Percentiles rank a stretch among this genome's conserved stretches.
Evolutionary conservation across 176 grass and related monocot species (phyloP).

Genomic region (Puya raimondii): DNA sequence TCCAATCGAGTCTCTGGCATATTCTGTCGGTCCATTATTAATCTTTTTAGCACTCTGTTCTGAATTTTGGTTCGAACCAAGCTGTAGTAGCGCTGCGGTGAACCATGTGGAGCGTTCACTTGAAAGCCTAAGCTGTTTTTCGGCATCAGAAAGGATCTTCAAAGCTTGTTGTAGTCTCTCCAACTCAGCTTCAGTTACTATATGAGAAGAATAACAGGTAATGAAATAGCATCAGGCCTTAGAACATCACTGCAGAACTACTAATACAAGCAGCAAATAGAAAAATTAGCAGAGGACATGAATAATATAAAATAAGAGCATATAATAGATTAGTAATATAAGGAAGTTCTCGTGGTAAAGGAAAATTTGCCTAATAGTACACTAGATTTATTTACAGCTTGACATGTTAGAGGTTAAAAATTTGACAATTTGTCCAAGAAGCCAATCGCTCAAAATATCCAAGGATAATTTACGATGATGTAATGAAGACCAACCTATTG

Average conservation of each 20-base stretch:
- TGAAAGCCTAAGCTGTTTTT: conserved; percentile 90
- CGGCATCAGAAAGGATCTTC: conserved; percentile 94
- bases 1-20: conserved; percentile 37
- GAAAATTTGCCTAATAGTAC: too few relatives aligned
- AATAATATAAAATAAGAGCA: neutral
- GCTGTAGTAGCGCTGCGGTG: conserved; percentile 87
- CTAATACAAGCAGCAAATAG: neutral
- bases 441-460: too few relatives aligned
- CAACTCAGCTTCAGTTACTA: conserved; percentile 92
- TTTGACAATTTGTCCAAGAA: too few relatives aligned
- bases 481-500: neutral
- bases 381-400: too few relatives aligned
- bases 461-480: neutral
- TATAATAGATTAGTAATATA: too few relatives aligned
- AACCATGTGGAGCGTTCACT: conserved; percentile 96
- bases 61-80: conserved; percentile 66
- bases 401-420: too few relatives aligned
- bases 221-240: neutral
- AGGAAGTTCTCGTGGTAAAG: too few relatives aligned
- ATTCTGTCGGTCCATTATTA: conserved; percentile 36
- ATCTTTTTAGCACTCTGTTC: conserved; percentile 53
- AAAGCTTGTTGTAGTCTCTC: conserved; percentile 90
- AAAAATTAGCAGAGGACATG: neutral
- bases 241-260: neutral
- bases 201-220: neutral